These are phyloP conservation scores for Pseudomassariella vexata DNA, from an alignment of 2,329 filamentous ascomycete species.

Conservation along the genomic window DNA sequence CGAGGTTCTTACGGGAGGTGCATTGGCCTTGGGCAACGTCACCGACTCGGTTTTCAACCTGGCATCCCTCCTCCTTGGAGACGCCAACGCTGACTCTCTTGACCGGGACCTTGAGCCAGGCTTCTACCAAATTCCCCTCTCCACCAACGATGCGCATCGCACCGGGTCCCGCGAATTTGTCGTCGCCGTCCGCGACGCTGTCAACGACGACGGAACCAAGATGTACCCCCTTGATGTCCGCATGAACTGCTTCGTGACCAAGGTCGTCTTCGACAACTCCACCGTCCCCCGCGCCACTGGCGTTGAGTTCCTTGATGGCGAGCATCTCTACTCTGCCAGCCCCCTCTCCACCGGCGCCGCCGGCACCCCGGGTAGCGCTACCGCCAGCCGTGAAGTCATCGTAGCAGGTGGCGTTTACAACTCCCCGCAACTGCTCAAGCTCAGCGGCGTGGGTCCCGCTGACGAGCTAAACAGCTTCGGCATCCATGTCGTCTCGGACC, in stretches of 20 bases:
- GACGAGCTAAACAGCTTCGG: constrained; percentile 27
- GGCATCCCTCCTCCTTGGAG: constrained; percentile 36
- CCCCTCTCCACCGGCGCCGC: constrained; percentile 27
- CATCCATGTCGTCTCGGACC: constrained; percentile 39
- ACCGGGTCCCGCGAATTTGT: constrained; percentile 52
- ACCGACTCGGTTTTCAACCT: constrained; percentile 26
- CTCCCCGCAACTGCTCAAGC: constrained; percentile 45
- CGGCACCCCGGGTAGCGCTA: constrained; percentile 25
- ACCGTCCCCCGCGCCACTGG: constrained; percentile 33
- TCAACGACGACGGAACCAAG: constrained; percentile 41
- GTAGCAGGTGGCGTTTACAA: constrained; percentile 47
- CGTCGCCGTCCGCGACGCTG: constrained; percentile 40
- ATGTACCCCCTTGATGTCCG: constrained; percentile 52
- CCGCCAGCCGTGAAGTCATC: constrained; percentile 40
- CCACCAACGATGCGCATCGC: constrained; percentile 43
- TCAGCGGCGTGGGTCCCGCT: constrained; percentile 38
- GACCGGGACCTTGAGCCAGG: constrained; percentile 39
- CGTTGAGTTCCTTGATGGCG: constrained; percentile 42
- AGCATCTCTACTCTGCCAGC: constrained; percentile 39
- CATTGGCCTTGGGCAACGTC: constrained; percentile 41
- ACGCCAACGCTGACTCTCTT: constrained; percentile 42
- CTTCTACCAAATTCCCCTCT: constrained; percentile 54
- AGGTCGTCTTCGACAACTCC: constrained; percentile 34
- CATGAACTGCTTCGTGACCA: constrained; percentile 39
- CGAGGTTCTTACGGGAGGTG: constrained; percentile 43